phyloP scores from a whole-genome alignment of 1,139 yeast genomes.

The Pichia norvegensis region DNA sequence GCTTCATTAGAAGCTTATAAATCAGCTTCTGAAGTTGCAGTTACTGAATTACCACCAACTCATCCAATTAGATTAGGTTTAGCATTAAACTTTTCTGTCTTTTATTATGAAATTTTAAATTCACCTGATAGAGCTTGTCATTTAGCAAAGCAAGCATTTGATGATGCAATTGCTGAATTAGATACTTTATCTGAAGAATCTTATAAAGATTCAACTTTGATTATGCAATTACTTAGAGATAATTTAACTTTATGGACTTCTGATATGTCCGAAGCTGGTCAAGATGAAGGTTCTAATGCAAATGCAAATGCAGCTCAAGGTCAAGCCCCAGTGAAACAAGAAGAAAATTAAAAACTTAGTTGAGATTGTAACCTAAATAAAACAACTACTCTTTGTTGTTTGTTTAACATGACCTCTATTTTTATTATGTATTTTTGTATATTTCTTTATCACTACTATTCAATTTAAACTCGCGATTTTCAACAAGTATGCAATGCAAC shows the following conservation, averaged over 20 bases:
- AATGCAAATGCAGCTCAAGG: slow-evolving; percentile 24
- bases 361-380: too few species aligned
- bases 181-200: slow-evolving; percentile 97
- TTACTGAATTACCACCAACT: slow-evolving; percentile 94
- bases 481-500: too few species aligned
- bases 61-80: slow-evolving; percentile 98
- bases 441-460: neutral
- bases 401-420: too few species aligned
- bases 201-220: slow-evolving; percentile 94
- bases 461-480: too few species aligned
- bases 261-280: slow-evolving; percentile 85
- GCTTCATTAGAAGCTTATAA: slow-evolving; percentile 91
- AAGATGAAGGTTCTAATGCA: slow-evolving; percentile 51
- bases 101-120: slow-evolving; percentile 95
- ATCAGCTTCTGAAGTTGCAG: slow-evolving; percentile 94
- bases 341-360: slow-evolving; percentile 30
- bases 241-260: slow-evolving; percentile 97
- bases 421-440: neutral
- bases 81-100: slow-evolving; percentile 95
- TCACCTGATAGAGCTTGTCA: slow-evolving; percentile 99
- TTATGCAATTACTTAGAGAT: slow-evolving; percentile 97
- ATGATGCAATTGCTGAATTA: slow-evolving; percentile 97
- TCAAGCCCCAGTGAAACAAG: slow-evolving; percentile 26
- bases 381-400: neutral
- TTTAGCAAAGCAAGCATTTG: slow-evolving; percentile 97